Base-by-base conservation (phyloP, 148 eudicot genomes). In the Gaultheria prostrata region DNA sequence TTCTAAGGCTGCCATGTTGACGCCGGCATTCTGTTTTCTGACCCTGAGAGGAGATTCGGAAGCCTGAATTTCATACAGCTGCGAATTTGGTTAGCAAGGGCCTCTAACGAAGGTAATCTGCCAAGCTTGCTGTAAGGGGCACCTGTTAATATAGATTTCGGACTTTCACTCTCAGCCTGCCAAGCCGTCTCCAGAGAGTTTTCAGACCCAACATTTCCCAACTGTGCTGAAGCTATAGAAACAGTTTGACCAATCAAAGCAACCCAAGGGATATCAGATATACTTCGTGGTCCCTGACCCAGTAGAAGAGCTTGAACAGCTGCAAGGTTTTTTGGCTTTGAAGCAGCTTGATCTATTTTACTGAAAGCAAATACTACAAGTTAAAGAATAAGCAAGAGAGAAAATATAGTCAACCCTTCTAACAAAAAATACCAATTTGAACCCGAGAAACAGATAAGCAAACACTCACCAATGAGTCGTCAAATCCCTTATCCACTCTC, bases 161-260 rank as follows among this genome's bases (percentile, higher is more conserved):
- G 89, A 39, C 43, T 39, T 4, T 4, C 43, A 39, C 43, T 39
- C 6, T 39, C 43, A 39, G 43, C 43, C 43, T 39, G 6, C 43
- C 43, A 39, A 39, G 43, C 43, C 4, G 6, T 39, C 43, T 5
- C 3, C 4, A 39, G 43, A 39, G 43, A 39, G 43, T 39, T 39
- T 39, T 39, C 43, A 39, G 43, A 39, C 43, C 5, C 43, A 87
- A 89, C 89, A 84, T 78, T 91, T 82, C 98, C 98, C 14, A 98
- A 91, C 80, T 93, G 95, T 7, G 98, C 91, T n/a, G 98, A 92
- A 57, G 99, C 97, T 82, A 96, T 94, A 61, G 98, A 87, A 86
- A 96, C 99, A 78, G 98, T 93, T 85, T 96, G 98, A 77, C 99
- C 99, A 85, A 96, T 94, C 88, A 96, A 91, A 32, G 95, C 99